Conservation (phyloP, 2,329 filamentous ascomycete species). For the Curvularia verruculosa region DNA sequence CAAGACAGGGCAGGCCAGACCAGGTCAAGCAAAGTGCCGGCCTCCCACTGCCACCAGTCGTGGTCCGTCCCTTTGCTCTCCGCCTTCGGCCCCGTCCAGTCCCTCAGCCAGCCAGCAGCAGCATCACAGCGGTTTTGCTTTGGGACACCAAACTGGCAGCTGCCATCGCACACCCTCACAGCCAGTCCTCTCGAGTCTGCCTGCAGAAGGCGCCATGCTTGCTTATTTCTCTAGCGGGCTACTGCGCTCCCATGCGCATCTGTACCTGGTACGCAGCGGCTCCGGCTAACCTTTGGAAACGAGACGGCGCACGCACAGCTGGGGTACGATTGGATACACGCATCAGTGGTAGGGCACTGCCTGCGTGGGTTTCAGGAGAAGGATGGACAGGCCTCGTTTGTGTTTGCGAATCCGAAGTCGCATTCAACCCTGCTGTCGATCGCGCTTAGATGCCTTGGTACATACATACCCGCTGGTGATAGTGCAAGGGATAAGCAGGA, state of each 20-base stretch:
- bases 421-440: not conserved
- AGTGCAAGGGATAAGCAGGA: not conserved
- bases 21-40: not conserved
- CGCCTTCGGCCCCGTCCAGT: not conserved
- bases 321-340: not conserved
- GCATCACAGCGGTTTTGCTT: not conserved
- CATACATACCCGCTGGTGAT: not conserved
- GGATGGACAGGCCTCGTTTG: not conserved
- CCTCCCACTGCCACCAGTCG: not conserved
- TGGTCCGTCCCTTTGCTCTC: slow-evolving; percentile 1
- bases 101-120: not conserved
- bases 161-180: no score
- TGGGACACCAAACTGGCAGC: not conserved
- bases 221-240: slow-evolving; percentile 12
- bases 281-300: not conserved
- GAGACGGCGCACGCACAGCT: not conserved
- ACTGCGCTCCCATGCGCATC: slow-evolving; percentile 6
- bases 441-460: not conserved
- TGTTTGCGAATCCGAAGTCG: slow-evolving; percentile 1
- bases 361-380: not conserved
- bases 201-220: slow-evolving; percentile 4
- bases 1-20: not conserved
- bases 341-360: not conserved
- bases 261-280: slow-evolving; percentile 4
- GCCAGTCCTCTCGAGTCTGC: slow-evolving; percentile 4